These are phyloP conservation scores for Pilaira anomala DNA, from an alignment of 192 early-diverging fungal genomes.

Conservation along the genomic window DNA sequence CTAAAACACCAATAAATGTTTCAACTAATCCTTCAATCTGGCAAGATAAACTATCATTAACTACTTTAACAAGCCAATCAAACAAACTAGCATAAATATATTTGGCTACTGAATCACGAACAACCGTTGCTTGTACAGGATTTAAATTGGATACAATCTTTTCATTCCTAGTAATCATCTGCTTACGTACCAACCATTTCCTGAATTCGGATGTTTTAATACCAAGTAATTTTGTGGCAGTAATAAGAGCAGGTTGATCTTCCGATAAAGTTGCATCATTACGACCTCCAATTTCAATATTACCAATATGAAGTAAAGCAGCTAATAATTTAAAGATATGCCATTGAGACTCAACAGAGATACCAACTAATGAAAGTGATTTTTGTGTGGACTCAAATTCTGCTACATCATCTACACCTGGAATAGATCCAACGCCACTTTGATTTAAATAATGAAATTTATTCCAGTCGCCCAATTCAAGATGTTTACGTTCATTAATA, in stretches of 20 bases:
- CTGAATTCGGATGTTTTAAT: slow-evolving; percentile 79
- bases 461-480: slow-evolving; percentile 70
- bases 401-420: slow-evolving; percentile 85
- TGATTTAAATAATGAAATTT: slow-evolving; percentile 87
- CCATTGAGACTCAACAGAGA: slow-evolving; percentile 79
- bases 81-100: slow-evolving; percentile 95
- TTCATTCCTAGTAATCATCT: slow-evolving; percentile 88
- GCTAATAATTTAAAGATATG: slow-evolving; percentile 89
- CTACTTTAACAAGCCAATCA: slow-evolving; percentile 92
- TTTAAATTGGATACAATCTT: slow-evolving; percentile 86
- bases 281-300: slow-evolving; percentile 79
- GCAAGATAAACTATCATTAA: slow-evolving; percentile 80
- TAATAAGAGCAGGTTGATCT: slow-evolving; percentile 67
- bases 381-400: slow-evolving; percentile 88
- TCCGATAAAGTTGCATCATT: slow-evolving; percentile 72
- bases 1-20: slow-evolving; percentile 95
- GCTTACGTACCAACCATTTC: slow-evolving; percentile 95
- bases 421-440: slow-evolving; percentile 72
- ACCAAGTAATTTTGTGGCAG: slow-evolving; percentile 74
- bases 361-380: slow-evolving; percentile 84
- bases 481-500: slow-evolving; percentile 72
- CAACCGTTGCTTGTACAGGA: slow-evolving; percentile 67
- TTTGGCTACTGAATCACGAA: slow-evolving; percentile 94
- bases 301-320: slow-evolving; percentile 93
- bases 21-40: slow-evolving; percentile 39